phyloP scores from a whole-genome alignment of 352 stramenopile species.

The Saprolegnia parasitica region DNA sequence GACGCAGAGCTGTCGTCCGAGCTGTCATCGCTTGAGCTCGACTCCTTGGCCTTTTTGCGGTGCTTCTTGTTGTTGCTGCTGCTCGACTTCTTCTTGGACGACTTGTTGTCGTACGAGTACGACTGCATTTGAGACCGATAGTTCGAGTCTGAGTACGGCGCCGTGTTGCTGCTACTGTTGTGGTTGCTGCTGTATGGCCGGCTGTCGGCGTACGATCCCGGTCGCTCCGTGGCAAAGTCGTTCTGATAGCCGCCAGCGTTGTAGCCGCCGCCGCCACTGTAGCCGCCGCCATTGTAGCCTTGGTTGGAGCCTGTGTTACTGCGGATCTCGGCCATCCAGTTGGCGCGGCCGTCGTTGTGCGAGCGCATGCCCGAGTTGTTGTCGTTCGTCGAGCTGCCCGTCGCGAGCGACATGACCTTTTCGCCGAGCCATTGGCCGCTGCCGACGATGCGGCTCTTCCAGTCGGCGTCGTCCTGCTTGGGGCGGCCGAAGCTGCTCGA shows the following conservation, averaged over 20 bases:
- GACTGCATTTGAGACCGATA: conserved; percentile 12
- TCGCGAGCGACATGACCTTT: conserved; percentile 56
- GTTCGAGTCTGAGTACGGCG: conserved; percentile 27
- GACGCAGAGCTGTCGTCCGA: background rate
- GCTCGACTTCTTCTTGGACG: conserved; percentile 6
- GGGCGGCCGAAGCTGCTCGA: conserved; percentile 27
- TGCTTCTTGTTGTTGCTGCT: conserved; percentile 30
- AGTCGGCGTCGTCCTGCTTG: conserved; percentile 38
- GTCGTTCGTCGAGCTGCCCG: conserved; percentile 43
- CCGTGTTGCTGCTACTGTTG: background rate
- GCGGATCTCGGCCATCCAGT: conserved; percentile 74
- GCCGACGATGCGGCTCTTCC: conserved; percentile 66
- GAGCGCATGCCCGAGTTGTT: conserved; percentile 36
- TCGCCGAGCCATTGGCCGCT: conserved; percentile 64
- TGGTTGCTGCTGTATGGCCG: conserved; percentile 12
- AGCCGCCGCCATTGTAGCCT: conserved; percentile 22
- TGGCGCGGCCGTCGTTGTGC: conserved; percentile 61
- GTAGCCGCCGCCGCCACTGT: conserved; percentile 18
- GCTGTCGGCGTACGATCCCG: conserved; percentile 47
- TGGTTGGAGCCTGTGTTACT: conserved; percentile 43
- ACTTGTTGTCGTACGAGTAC: conserved; percentile 20
- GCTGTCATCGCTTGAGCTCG: background rate
- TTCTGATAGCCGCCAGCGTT: conserved; percentile 53
- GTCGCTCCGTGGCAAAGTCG: conserved; percentile 62
- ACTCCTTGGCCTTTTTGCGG: conserved; percentile 3